Conservation (phyloP, 768 basidiomycete genomes). For the Boletus eberwhitei region DNA sequence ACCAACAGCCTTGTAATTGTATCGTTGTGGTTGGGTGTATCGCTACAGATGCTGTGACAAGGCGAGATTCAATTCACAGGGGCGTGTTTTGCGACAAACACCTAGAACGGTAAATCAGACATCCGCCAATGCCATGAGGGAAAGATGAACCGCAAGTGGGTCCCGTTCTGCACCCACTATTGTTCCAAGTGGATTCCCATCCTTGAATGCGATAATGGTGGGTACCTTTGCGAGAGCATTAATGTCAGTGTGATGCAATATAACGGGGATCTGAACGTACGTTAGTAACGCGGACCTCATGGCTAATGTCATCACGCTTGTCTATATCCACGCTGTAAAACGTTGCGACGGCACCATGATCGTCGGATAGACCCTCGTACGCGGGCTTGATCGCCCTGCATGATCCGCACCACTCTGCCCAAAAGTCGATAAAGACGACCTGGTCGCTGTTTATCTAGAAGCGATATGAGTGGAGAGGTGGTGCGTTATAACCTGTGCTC, state of each 20-base stretch:
- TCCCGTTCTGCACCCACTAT: background rate
- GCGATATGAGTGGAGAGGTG: background rate
- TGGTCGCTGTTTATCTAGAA: background rate
- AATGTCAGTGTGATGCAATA: background rate
- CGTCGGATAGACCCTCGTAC: slow-evolving; percentile 2
- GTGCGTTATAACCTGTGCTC: background rate
- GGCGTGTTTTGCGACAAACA: background rate
- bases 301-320: slow-evolving; percentile 15
- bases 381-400: slow-evolving; percentile 6
- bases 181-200: background rate
- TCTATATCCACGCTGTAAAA: slow-evolving; percentile 33
- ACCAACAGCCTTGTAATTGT: background rate
- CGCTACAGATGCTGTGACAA: background rate
- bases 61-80: background rate
- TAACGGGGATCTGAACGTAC: background rate
- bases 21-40: background rate
- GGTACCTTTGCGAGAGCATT: background rate
- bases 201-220: slow-evolving; percentile 1
- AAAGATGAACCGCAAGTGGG: background rate
- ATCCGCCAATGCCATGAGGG: too few species aligned
- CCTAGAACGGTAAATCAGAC: background rate
- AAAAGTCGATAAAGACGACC: slow-evolving; percentile 10
- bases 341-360: background rate
- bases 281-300: slow-evolving; percentile 5
- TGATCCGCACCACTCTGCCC: slow-evolving; percentile 7